Base-by-base conservation (phyloP, 78 protist species). In the Dictyostelium citrinum region DNA sequence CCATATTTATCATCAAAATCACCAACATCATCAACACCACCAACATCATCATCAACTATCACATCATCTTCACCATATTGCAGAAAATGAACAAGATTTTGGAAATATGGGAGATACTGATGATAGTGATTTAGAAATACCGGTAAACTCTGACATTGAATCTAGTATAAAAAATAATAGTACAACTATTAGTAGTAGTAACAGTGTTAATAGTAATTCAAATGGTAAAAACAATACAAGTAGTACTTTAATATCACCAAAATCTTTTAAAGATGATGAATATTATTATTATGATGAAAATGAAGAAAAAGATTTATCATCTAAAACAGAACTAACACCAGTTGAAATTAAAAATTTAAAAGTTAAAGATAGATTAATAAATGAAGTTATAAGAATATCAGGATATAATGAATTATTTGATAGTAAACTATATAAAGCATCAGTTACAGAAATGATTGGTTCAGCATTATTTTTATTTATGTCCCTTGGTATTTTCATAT, bases 361-460 rank as follows among this genome's bases (percentile, higher is more conserved):
- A 55, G 3, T 20, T 6, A 55, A 55, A 55, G 64, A 55, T 20
- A 55, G 27, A 55, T 5, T 55, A 14, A 55, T 20, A 55, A 55
- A 55, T 20, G 27, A 16, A 20, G 20, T 55, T 55, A 55, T 55
- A 55, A 55, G 64, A 20, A 55, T 20, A 55, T 55, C 27, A 20
- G 64, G 64, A 5, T 55, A 20, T 20, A 55, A 55, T 55, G 79
- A 72, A 72, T 35, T 72, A 33, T 37, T 17, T 8, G 24, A 29
- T 20, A 37, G n/a, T 37, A 33, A 33, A 72, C 8, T 72, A 33
- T 72, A 72, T 37, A 29, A 72, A 20, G 82, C 64, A n/a, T 17
- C 37, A 33, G 37, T 41, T 4, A 84, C 61, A n/a, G 91, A 84
- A 49, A 72, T 84, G 22, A 43, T 84, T 20, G 91, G 91, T 1